Evolutionary conservation across 306 rosid genomes (phyloP).

Genomic region (Pachyrhizus erosus): DNA sequence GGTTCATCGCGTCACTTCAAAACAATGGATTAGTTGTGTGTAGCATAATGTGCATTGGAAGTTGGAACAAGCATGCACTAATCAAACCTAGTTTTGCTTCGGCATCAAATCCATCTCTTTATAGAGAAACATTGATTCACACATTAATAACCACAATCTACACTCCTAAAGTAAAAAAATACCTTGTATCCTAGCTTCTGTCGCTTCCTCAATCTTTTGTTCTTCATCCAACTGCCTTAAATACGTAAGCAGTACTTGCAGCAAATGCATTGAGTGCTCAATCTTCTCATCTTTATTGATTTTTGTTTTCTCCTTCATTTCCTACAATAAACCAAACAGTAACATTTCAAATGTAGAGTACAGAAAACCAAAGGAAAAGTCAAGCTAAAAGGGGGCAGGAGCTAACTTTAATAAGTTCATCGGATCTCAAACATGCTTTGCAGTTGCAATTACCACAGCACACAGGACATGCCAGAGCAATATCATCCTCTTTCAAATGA

Average conservation of each 20-base stretch:
- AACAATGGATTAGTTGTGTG: no score
- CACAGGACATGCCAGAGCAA: slow-evolving; percentile 73
- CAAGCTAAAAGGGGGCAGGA: neutral
- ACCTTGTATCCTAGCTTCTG: slow-evolving; percentile 78
- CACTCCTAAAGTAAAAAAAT: neutral
- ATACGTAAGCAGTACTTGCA: slow-evolving; percentile 65
- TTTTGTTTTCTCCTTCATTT: neutral
- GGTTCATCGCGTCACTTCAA: neutral
- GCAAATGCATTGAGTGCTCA: slow-evolving; percentile 57
- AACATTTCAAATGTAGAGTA: neutral
- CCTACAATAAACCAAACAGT: slow-evolving; percentile 38
- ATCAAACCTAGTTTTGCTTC: slow-evolving; percentile 4
- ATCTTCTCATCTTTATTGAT: neutral
- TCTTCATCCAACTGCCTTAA: slow-evolving; percentile 48
- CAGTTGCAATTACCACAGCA: slow-evolving; percentile 86
- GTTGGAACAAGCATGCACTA: neutral
- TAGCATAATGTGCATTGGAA: slow-evolving; percentile 4
- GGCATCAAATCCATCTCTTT: neutral
- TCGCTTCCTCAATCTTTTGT: slow-evolving; percentile 49
- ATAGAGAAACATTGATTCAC: neutral
- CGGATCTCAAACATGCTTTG: slow-evolving; percentile 70
- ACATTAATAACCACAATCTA: neutral
- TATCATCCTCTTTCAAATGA: slow-evolving; percentile 44
- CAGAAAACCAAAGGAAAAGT: neutral
- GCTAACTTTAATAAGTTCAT: slow-evolving; percentile 49